Conservation (phyloP, 495 filamentous ascomycete species). For the Penicillium cinerascens region DNA sequence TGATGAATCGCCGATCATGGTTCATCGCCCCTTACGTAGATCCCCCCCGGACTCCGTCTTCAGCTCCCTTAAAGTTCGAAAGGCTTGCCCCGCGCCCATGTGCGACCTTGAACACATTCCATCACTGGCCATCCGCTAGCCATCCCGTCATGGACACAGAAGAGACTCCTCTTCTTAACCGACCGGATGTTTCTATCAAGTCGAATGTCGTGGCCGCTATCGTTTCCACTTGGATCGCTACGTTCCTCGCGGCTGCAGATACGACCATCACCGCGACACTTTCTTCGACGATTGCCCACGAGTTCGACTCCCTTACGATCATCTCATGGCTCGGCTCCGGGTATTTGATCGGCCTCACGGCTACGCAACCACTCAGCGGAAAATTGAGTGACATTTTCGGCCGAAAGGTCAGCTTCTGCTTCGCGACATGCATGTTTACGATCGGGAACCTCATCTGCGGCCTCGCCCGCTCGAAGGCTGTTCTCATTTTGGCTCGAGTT, state of each 20-base stretch:
- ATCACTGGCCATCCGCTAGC: not conserved
- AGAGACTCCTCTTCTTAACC: not conserved
- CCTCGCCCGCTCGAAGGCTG: constrained; percentile 1
- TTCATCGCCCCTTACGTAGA: not conserved
- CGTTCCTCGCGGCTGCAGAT: constrained; percentile 17
- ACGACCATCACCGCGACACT: constrained; percentile 17
- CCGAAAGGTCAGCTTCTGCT: constrained; percentile 9
- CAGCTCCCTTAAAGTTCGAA: not conserved
- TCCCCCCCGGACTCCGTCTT: not conserved
- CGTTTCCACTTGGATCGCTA: constrained; percentile 15
- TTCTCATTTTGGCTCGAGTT: constrained; percentile 10
- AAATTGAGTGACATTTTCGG: constrained; percentile 21
- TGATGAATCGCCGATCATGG: not conserved
- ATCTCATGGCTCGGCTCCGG: constrained; percentile 19
- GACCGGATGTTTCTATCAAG: not conserved
- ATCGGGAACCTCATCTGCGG: constrained; percentile 15
- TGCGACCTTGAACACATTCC: not conserved
- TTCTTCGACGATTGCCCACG: constrained; percentile 12
- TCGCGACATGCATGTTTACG: constrained; percentile 10
- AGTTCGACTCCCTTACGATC: constrained; percentile 10
- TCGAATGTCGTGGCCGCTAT: constrained; percentile 5
- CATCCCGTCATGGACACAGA: not conserved
- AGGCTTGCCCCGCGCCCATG: not conserved
- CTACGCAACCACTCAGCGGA: constrained; percentile 17
- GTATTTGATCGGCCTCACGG: constrained; percentile 15